phyloP scores from a whole-genome alignment of 805 yeast genomes.

The Spathaspora passalidarum region DNA sequence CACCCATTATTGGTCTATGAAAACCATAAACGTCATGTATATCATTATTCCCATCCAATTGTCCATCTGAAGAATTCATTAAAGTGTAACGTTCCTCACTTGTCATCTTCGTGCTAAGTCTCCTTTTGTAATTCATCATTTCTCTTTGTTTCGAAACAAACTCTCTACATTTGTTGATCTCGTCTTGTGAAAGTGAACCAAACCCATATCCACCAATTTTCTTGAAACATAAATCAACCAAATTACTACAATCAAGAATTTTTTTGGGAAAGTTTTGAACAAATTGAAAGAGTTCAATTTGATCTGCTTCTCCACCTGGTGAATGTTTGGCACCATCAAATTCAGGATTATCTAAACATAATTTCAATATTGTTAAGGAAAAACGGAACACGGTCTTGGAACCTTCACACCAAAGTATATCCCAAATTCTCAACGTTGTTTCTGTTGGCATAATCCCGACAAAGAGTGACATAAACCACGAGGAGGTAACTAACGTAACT shows the following conservation, averaged over 20 bases:
- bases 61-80: slow-evolving; percentile 10
- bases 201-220: slow-evolving; percentile 61
- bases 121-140: slow-evolving; percentile 24
- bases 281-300: slow-evolving; percentile 66
- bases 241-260: slow-evolving; percentile 62
- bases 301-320: slow-evolving; percentile 31
- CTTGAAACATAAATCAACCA: slow-evolving; percentile 74
- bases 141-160: slow-evolving; percentile 68
- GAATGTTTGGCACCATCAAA: slow-evolving; percentile 29
- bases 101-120: slow-evolving; percentile 32
- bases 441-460: slow-evolving; percentile 90
- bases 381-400: slow-evolving; percentile 82
- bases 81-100: slow-evolving; percentile 37
- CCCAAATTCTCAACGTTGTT: slow-evolving; percentile 88
- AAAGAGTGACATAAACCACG: slow-evolving; percentile 98
- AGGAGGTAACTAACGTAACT: slow-evolving; percentile 85
- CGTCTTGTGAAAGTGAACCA: slow-evolving; percentile 78
- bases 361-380: slow-evolving; percentile 74
- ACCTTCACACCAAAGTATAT: slow-evolving; percentile 88
- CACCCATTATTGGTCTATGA: slow-evolving; percentile 44
- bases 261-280: slow-evolving; percentile 80
- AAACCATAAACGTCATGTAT: slow-evolving; percentile 46
- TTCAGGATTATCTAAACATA: slow-evolving; percentile 61
- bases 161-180: slow-evolving; percentile 71
- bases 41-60: slow-evolving; percentile 19